A percentile compares a stretch with the other conserved stretches of the same genome.
phyloP scores from a whole-genome alignment of 1,139 yeast species.

The Diutina scorzettiae region DNA sequence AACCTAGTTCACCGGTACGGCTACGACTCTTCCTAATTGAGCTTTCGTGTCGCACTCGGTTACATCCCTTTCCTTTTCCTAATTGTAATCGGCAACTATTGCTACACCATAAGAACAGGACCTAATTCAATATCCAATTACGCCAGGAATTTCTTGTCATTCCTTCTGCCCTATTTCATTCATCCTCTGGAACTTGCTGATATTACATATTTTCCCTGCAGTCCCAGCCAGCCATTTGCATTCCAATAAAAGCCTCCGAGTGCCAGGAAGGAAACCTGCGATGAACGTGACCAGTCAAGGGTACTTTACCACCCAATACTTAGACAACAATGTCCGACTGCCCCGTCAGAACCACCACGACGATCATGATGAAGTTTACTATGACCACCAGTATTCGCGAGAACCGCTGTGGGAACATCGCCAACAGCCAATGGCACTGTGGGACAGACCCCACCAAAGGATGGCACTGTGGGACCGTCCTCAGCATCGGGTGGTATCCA shows the following conservation, averaged over 20 bases:
- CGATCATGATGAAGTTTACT: background rate
- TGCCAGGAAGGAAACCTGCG: background rate
- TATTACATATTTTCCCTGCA: background rate
- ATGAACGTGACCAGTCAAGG: slow-evolving; percentile 6
- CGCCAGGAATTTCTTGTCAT: too few relatives aligned
- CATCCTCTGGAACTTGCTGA: background rate
- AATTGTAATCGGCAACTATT: too few relatives aligned
- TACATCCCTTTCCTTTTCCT: too few relatives aligned
- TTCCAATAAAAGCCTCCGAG: background rate
- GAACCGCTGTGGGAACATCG: background rate
- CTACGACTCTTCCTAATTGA: too few relatives aligned
- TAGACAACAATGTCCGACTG: slow-evolving; percentile 1
- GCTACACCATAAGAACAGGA: too few relatives aligned
- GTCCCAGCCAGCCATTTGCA: background rate
- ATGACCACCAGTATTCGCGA: background rate
- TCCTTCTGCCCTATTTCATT: background rate
- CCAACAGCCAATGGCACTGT: background rate
- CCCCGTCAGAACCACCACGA: background rate
- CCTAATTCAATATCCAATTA: too few relatives aligned
- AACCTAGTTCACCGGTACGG: background rate
- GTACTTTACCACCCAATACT: slow-evolving; percentile 4
- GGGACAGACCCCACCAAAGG: background rate
- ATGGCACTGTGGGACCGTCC: background rate
- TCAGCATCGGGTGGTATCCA: background rate
- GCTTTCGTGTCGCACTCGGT: too few relatives aligned